Percentiles rank a stretch among this genome's conserved stretches.
Evolutionary conservation across 176 grass and related monocot species (phyloP).

Genomic region (Oryza longistaminata): DNA sequence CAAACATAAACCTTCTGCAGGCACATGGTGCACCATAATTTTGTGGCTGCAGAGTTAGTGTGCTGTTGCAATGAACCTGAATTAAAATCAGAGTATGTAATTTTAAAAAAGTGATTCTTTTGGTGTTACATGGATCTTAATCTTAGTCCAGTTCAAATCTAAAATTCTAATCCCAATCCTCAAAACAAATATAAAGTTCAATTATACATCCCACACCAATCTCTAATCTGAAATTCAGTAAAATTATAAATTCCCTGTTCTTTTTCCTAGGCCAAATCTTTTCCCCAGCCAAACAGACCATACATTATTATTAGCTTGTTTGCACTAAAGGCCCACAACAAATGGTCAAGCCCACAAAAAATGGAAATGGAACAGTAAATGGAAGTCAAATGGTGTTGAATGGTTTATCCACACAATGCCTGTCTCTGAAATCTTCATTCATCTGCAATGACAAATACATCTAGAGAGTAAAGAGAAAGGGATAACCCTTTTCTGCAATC

Average conservation of each 20-base stretch:
- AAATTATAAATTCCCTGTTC: too few relatives aligned
- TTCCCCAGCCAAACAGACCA: too few relatives aligned
- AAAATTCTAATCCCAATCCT: neutral
- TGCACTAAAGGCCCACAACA: too few relatives aligned
- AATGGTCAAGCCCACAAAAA: neutral
- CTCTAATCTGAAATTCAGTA: too few relatives aligned
- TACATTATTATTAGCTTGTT: too few relatives aligned
- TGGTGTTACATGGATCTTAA: too few relatives aligned
- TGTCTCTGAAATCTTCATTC: neutral
- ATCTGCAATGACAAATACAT: constrained; percentile 9
- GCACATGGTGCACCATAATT: too few relatives aligned
- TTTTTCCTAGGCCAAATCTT: too few relatives aligned
- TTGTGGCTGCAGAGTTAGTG: too few relatives aligned
- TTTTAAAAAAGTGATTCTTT: too few relatives aligned
- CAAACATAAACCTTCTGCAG: neutral
- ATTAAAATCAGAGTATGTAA: neutral
- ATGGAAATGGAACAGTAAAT: neutral
- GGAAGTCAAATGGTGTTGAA: neutral
- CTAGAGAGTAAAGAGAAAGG: neutral
- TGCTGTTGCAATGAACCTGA: neutral
- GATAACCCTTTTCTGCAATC: constrained; percentile 26
- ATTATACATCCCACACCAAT: neutral
- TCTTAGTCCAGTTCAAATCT: neutral
- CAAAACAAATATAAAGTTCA: neutral
- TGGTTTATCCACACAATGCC: neutral